Base-by-base conservation (phyloP, 2,329 filamentous ascomycete genomes). In the Colletotrichum sidae region DNA sequence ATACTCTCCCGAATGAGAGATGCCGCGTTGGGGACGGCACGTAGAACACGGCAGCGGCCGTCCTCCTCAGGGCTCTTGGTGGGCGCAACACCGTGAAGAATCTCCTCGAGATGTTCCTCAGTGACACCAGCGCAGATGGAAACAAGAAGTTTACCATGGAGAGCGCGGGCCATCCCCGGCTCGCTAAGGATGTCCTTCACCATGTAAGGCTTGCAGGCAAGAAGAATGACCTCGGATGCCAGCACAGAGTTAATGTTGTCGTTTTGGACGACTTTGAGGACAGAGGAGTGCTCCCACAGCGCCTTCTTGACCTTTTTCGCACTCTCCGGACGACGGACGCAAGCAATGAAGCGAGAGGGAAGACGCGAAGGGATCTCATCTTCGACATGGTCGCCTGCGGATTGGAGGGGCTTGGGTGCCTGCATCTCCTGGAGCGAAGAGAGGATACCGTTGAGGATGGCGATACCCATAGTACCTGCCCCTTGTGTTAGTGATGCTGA, bases 21-120 rank as follows among this genome's bases (percentile, higher is more conserved):
- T 10, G 93, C 92, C 0, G 92, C 94, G 80, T 96, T 96, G 70
- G 93, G 93, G 87, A 96, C 93, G 59, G 91, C 92, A 38, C 93
- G 85, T 5, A 96, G 89, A 49, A 96, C 84, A 46, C 86, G 82
- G 77, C 87, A 91, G 44, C 82, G 79, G 35, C 82, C 81, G 60
- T 82, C 81, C 60, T 79, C 75, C 6, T 79, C 78, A 13, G 80
- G 76, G 69, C 80, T 78, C 67, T 82, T 77, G n/a, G 78, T 77
- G 42, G 83, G 81, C 17, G 84, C 78, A 9, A 81, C 79, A 34
- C 84, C 84, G 72, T 92, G 89, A 11, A 95, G 78, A 38, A 87
- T 84, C 13, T 80, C 79, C 72, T 90, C 86, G 68, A 97, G 88
- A 72, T 94, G 88, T 53, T 86, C 77, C 13, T 88, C 86, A 2